Base-by-base conservation (phyloP, 176 grass and related monocot species). In the Saccharum spontaneum region DNA sequence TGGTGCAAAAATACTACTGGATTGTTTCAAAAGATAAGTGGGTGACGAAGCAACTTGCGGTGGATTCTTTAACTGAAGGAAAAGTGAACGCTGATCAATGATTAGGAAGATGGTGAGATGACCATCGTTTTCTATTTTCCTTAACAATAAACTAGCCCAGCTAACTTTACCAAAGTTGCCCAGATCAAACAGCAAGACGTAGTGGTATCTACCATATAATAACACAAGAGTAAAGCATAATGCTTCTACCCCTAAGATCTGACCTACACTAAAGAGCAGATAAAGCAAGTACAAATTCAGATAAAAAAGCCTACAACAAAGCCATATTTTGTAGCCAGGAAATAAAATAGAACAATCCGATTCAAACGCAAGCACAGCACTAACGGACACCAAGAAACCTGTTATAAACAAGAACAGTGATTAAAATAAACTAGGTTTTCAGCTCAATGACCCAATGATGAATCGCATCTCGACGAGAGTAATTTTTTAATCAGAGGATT, bases 101-200 rank as follows among this genome's bases (percentile, higher is more conserved):
- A 91, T 84, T 84, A 87, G 81, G 26, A 84, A 87, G 89, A 91
- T 84, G 89, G 89, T 50, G 75, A 77, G 85, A 91, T 91, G 89
- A 84, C 89, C 73, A 87, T 76, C 77, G 24, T 87, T 87, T 91
- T 87, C 80, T 37, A 37, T 67, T 86, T 79, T 75, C 75, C 75
- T 87, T 87, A 31, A 71, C 36, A 84, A 80, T 87, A 91, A 87
- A 74, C 67, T 87, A 87, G 79, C 17, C 61, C 12, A 40, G 33
- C 60, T 23, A 79, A 75, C 84, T 90, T 87, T 90, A 90, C 80
- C 89, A 83, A 83, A 81, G 85, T 91, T 87, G 89, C 81, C 80
- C 70, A 71, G 76, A 87, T 80, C 75, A 73, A 90, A 83, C 76
- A 87, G 81, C 85, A 80, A 70, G 59, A 37, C 50, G 67, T 87